Percentiles rank a stretch among this genome's conserved stretches.
These are phyloP conservation scores for Yamagishiella unicocca DNA, from an alignment of 139 green algal genomes.

Conservation along the genomic window DNA sequence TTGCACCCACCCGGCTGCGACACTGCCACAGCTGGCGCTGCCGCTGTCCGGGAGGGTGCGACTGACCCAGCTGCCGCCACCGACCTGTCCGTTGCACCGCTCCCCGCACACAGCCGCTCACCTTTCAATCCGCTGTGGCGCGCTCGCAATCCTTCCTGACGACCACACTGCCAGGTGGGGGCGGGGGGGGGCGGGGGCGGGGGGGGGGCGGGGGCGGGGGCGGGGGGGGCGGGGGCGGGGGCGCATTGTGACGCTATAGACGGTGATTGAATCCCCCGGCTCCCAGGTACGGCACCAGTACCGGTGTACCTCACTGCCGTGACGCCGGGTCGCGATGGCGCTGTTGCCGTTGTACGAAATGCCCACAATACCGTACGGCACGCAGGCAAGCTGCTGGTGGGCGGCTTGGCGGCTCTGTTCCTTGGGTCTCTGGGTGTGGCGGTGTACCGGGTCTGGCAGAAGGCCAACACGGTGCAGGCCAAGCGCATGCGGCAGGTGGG, in stretches of 20 bases:
- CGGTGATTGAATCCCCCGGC: neutral
- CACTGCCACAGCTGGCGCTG: neutral
- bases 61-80: neutral
- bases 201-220: too few relatives aligned
- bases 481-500: conserved; percentile 74
- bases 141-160: conserved; percentile 30
- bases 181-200: too few relatives aligned
- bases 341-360: neutral
- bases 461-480: conserved; percentile 59
- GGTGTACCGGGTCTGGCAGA: conserved; percentile 54
- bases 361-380: neutral
- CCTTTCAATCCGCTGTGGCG: neutral
- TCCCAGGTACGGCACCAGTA: neutral
- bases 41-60: neutral
- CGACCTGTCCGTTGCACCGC: too few relatives aligned
- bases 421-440: conserved; percentile 69
- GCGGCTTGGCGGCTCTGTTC: conserved; percentile 47
- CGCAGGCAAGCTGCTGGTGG: conserved; percentile 33
- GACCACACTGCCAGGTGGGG: conserved; percentile 12
- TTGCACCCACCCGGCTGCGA: too few relatives aligned
- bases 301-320: neutral
- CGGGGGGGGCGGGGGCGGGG: neutral
- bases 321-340: neutral
- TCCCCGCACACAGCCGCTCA: neutral
- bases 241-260: neutral